Evolutionary conservation across 129 eudicot genomes (phyloP).

Genomic region (Oenanthe sinensis): DNA sequence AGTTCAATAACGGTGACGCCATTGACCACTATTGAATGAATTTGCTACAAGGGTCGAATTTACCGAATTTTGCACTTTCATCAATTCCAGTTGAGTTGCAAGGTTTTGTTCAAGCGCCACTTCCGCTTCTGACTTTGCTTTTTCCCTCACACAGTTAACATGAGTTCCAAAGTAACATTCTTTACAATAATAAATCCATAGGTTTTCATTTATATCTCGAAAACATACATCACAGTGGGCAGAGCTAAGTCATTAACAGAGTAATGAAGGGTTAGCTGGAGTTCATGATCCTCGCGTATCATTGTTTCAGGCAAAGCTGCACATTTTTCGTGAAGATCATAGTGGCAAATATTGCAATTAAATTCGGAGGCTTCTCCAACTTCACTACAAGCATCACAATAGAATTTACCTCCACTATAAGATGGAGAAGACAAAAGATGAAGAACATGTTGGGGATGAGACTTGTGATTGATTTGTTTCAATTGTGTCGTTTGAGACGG

Average conservation of each 20-base stretch:
- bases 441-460: conserved; percentile 49
- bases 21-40: neutral
- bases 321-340: conserved; percentile 57
- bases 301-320: conserved; percentile 42
- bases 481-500: neutral
- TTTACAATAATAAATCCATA: conserved; percentile 55
- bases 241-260: conserved; percentile 1
- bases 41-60: neutral
- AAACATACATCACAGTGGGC: conserved; percentile 45
- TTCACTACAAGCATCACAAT: conserved; percentile 48
- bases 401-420: conserved; percentile 20
- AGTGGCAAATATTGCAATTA: conserved; percentile 41
- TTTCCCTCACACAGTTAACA: conserved; percentile 46
- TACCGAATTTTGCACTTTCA: neutral
- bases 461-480: conserved; percentile 34
- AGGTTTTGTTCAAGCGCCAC: conserved; percentile 1
- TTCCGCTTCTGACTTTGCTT: conserved; percentile 12
- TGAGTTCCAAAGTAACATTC: conserved; percentile 61
- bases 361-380: conserved; percentile 38
- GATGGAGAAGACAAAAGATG: conserved; percentile 26
- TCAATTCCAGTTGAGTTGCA: neutral
- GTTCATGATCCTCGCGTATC: conserved; percentile 48
- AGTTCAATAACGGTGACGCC: neutral
- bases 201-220: conserved; percentile 26
- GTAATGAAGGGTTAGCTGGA: conserved; percentile 39